Evolutionary conservation across 2,329 filamentous ascomycete genomes (phyloP).

Genomic region (Tympanopsis confertula): DNA sequence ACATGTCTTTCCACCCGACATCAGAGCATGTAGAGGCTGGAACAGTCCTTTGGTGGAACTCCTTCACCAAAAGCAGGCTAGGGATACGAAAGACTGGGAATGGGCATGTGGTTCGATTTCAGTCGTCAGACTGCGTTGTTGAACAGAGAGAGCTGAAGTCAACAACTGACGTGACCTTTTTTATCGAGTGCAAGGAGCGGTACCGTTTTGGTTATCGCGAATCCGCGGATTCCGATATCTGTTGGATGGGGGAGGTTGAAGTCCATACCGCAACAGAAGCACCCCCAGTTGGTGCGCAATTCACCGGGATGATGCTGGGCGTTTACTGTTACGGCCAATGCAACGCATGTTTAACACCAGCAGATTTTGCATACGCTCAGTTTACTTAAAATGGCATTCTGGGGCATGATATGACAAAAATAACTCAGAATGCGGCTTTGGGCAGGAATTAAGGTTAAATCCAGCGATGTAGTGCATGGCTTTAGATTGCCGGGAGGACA

Average conservation of each 20-base stretch:
- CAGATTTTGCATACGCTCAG: conserved; percentile 24
- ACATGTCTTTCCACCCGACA: conserved; percentile 31
- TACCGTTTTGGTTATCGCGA: background rate
- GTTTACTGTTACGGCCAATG: conserved; percentile 29
- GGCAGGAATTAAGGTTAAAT: no score
- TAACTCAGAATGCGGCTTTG: no score
- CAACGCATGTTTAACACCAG: conserved; percentile 23
- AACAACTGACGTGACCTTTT: background rate
- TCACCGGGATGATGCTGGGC: conserved; percentile 32
- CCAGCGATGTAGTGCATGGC: no score
- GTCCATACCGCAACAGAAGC: conserved; percentile 19
- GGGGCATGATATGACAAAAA: no score
- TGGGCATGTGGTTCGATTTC: background rate
- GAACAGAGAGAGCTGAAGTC: background rate
- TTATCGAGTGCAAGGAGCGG: background rate
- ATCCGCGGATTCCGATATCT: background rate
- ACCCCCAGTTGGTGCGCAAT: conserved; percentile 24
- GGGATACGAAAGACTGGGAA: conserved; percentile 17
- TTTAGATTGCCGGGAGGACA: no score
- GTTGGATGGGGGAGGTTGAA: conserved; percentile 3
- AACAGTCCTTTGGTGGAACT: conserved; percentile 39
- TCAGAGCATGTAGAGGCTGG: conserved; percentile 35
- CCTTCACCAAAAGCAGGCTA: conserved; percentile 28
- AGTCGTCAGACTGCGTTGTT: background rate
- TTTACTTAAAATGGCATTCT: no score